phyloP scores from a whole-genome alignment of 176 grass and related monocot genomes.

The Paspalum notatum region DNA sequence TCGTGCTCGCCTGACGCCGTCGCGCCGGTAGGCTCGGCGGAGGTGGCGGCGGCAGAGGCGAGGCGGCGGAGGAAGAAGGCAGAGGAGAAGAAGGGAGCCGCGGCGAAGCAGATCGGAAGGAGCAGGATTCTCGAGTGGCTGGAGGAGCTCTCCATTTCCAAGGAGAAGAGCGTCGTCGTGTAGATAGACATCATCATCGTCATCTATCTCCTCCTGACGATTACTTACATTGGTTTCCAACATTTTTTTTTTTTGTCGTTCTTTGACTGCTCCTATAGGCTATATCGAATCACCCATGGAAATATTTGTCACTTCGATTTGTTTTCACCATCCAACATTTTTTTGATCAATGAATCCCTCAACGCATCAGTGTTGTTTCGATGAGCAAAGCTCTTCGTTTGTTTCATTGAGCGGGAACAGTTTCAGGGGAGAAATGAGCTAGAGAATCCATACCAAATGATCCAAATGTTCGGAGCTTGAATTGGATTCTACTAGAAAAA shows the following conservation, averaged over 20 bases:
- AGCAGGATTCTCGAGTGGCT: slow-evolving; percentile 52
- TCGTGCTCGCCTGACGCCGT: slow-evolving; percentile 59
- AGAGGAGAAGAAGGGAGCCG: slow-evolving; percentile 22
- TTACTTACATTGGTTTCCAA: neutral
- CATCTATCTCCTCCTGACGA: neutral
- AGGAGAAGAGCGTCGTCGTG: slow-evolving; percentile 22
- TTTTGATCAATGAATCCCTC: neutral
- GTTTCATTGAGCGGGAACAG: too few species aligned
- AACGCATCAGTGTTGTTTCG: neutral
- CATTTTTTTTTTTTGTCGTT: neutral
- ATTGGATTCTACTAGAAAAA: too few species aligned
- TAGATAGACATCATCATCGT: neutral
- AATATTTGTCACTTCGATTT: neutral
- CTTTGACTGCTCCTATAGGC: neutral
- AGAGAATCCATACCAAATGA: too few species aligned
- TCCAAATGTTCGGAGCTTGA: too few species aligned
- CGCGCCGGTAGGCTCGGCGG: slow-evolving; percentile 33
- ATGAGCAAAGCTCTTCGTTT: neutral
- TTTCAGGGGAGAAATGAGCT: too few species aligned
- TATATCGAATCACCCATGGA: neutral
- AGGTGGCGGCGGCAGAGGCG: slow-evolving; percentile 22
- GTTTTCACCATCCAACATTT: neutral
- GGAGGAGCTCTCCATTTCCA: slow-evolving; percentile 42
- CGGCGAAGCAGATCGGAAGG: slow-evolving; percentile 17
- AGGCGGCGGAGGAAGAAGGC: slow-evolving; percentile 42